Conservation (phyloP, 352 stramenopile genomes). For the Peronosclerospora sorghi region DNA sequence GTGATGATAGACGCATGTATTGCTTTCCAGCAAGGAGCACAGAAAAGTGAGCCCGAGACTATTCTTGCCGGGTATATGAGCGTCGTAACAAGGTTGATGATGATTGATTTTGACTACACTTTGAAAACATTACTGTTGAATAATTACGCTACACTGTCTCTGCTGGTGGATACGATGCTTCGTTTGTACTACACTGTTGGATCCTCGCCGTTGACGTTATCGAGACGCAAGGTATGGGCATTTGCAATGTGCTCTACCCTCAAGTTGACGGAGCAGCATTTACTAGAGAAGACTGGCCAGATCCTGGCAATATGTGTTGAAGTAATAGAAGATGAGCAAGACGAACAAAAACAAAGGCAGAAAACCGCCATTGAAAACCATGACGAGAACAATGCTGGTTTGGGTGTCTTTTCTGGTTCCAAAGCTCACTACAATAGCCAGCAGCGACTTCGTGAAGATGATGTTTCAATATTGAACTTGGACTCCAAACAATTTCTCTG, state of each 20-base stretch:
- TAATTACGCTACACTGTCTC: conserved; percentile 24
- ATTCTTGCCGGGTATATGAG: conserved; percentile 55
- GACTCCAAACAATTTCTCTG: conserved; percentile 39
- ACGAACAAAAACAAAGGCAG: conserved; percentile 19
- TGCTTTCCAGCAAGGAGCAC: conserved; percentile 26
- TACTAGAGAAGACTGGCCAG: conserved; percentile 51
- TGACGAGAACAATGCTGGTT: conserved; percentile 5
- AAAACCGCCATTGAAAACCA: conserved; percentile 1
- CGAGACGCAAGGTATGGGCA: conserved; percentile 58
- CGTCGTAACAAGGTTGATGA: conserved; percentile 40
- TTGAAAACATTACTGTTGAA: conserved; percentile 32
- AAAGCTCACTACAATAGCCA: conserved; percentile 25
- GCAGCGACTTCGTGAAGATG: conserved; percentile 16
- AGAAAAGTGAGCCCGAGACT: conserved; percentile 36
- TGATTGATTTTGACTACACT: conserved; percentile 35
- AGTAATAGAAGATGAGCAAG: conserved; percentile 59
- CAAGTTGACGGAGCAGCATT: conserved; percentile 21
- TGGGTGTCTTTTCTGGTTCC: conserved; percentile 45
- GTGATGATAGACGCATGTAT: conserved; percentile 39
- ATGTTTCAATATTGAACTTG: conserved; percentile 23
- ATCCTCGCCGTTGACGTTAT: conserved; percentile 41
- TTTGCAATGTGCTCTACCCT: conserved; percentile 39
- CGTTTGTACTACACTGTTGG: conserved; percentile 62
- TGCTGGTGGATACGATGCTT: conserved; percentile 51
- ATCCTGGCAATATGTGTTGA: conserved; percentile 55